A percentile compares a stretch with the other conserved stretches of the same genome.
These are phyloP conservation scores for Pythium myriotylum DNA, from an alignment of 352 stramenopile species.

Conservation along the genomic window DNA sequence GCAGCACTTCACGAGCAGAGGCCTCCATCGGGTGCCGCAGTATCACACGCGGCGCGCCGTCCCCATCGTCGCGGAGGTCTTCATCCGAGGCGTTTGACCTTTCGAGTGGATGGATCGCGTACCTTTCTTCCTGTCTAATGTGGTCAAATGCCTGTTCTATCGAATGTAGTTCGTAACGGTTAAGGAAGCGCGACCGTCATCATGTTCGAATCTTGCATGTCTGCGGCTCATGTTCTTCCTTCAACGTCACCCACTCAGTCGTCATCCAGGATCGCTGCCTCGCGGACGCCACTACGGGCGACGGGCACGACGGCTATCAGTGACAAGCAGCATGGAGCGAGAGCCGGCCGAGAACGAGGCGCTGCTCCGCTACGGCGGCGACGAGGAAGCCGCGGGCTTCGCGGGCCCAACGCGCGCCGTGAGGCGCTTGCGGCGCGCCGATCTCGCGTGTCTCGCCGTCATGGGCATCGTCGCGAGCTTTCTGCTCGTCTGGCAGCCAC, in stretches of 20 bases:
- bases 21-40: no score
- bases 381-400: neutral
- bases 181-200: slow-evolving; percentile 11
- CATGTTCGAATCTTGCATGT: slow-evolving; percentile 18
- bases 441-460: slow-evolving; percentile 50
- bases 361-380: no score
- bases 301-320: neutral
- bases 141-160: neutral
- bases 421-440: slow-evolving; percentile 44
- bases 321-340: neutral
- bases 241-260: slow-evolving; percentile 13
- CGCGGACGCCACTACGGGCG: no score
- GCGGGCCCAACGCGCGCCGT: slow-evolving; percentile 6
- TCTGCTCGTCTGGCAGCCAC: slow-evolving; percentile 44
- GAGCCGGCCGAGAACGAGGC: neutral
- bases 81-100: neutral
- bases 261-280: neutral
- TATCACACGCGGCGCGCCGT: no score
- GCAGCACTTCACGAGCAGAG: no score
- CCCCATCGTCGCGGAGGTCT: no score
- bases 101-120: neutral
- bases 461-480: slow-evolving; percentile 57
- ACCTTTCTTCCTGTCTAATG: neutral
- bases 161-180: slow-evolving; percentile 7
- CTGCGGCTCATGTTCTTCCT: slow-evolving; percentile 3